Base-by-base conservation (phyloP, 179 eudicot species). In the Camellia oleifera region DNA sequence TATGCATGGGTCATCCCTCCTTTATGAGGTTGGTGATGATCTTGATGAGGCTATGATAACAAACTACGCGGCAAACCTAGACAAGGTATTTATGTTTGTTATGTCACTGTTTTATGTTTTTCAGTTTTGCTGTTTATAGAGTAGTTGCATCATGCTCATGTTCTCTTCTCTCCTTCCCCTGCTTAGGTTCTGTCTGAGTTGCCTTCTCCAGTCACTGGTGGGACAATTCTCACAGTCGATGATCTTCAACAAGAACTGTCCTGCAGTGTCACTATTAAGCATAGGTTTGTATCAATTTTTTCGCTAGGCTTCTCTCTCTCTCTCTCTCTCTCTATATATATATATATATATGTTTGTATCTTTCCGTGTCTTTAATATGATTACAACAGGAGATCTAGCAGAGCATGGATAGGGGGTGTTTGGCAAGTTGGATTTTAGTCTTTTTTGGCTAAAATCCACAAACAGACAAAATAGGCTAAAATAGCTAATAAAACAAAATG, bases 21-120 rank as follows among this genome's bases (percentile, higher is more conserved):
- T 96, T 40, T 96, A 94, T 76, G 99, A 96, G 86, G 92, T 88
- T 78, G 98, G 99, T 76, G 99, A 96, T 78, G 98, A 96, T 89
- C 96, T 96, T 78, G 98, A 96, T 61, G 90, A 92, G 82, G 92
- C 87, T 73, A 85, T 83, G 91, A 91, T 85, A 42, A 86, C 92
- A n/a, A 92, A 88, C 85, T 96, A 96, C 84, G 88, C 90, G 73
- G 97, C 93, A 77, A 96, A 96, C 83, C 92, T 96, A 77, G 99
- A 96, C 40, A 94, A 94, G 99, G 99, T 94, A 85, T 56, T n/a
- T 77, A 54, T 74, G 9, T 13, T 48, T 44, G 4, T 57, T 72
- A 56, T 69, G 52, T 26, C 57, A 54, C 75, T 53, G 13, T 67
- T 82, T 77, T 68, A 76, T 62, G 7, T 64, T 60, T 45, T 74